These are phyloP conservation scores for Cercospora beticola DNA, from an alignment of 2,329 filamentous ascomycete species.

Conservation along the genomic window DNA sequence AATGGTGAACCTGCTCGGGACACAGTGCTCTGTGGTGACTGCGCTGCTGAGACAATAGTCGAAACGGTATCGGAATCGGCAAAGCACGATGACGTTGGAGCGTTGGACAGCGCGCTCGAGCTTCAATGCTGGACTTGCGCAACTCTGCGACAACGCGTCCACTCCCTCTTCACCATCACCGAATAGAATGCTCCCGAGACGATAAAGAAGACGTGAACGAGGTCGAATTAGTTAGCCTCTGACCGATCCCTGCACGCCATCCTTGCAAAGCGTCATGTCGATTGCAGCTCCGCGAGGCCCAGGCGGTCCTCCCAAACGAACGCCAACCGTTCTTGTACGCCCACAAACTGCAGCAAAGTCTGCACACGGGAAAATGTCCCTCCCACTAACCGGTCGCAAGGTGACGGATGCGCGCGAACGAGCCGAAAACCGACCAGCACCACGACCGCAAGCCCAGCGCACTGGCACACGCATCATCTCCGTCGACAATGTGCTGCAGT, in stretches of 20 bases:
- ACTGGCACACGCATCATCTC: slow-evolving; percentile 68
- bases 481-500: slow-evolving; percentile 92
- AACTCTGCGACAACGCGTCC: neutral
- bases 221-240: neutral
- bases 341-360: neutral
- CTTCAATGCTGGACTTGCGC: neutral
- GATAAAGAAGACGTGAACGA: neutral
- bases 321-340: slow-evolving; percentile 25
- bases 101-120: neutral
- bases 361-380: slow-evolving; percentile 15
- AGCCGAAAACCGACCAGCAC: slow-evolving; percentile 16
- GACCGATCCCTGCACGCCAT: neutral
- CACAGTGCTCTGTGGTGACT: neutral
- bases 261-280: slow-evolving; percentile 15
- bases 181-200: neutral
- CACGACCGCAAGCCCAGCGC: slow-evolving; percentile 27
- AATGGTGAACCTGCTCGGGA: neutral
- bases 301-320: slow-evolving; percentile 20
- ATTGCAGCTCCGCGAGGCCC: slow-evolving; percentile 20
- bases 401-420: slow-evolving; percentile 29
- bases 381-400: slow-evolving; percentile 21
- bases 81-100: slow-evolving; percentile 1
- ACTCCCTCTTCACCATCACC: neutral
- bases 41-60: neutral
- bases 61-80: no score